Conservation (phyloP, 2,329 filamentous ascomycete genomes). For the Cordyceps tenuipes region DNA sequence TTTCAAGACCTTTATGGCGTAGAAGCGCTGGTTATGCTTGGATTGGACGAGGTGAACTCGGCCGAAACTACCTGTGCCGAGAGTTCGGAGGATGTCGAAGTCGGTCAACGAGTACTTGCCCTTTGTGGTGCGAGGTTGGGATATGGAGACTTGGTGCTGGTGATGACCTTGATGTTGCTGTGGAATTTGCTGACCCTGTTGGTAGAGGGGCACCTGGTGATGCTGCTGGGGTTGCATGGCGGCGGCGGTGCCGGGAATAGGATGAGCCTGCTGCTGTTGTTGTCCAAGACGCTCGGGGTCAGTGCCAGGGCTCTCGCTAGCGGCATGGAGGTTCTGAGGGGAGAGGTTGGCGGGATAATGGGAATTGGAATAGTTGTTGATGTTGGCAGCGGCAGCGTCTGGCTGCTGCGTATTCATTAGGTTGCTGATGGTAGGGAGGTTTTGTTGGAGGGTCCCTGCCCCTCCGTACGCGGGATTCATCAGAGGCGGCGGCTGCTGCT, state of each 20-base stretch:
- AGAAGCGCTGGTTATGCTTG: slow-evolving; percentile 96
- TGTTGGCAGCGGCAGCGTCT: slow-evolving; percentile 14
- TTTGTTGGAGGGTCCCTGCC: slow-evolving; percentile 42
- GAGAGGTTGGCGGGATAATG: slow-evolving; percentile 22
- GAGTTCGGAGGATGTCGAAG: slow-evolving; percentile 81
- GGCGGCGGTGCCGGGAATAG: slow-evolving; percentile 1
- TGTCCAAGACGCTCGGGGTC: slow-evolving; percentile 29
- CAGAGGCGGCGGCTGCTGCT: slow-evolving; percentile 17
- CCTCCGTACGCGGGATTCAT: slow-evolving; percentile 13
- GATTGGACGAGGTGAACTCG: slow-evolving; percentile 95
- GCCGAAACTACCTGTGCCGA: slow-evolving; percentile 95
- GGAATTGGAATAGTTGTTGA: slow-evolving; percentile 15
- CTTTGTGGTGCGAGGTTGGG: slow-evolving; percentile 65
- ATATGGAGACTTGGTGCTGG: slow-evolving; percentile 25
- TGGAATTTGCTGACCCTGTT: slow-evolving; percentile 21
- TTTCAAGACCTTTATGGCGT: slow-evolving; percentile 97
- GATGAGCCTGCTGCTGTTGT: slow-evolving; percentile 25
- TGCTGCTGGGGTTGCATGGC: slow-evolving; percentile 20
- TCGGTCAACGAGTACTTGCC: slow-evolving; percentile 93
- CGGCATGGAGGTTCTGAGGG: slow-evolving; percentile 18
- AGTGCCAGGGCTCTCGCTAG: slow-evolving; percentile 30
- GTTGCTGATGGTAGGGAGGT: slow-evolving; percentile 74
- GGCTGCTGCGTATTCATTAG: slow-evolving; percentile 61
- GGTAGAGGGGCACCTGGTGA: slow-evolving; percentile 16
- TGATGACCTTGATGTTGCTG: slow-evolving; percentile 20